Percentiles rank a stretch among this genome's conserved stretches.
phyloP scores from a whole-genome alignment of 306 rosid genomes.

The Macrotyloma uniflorum region DNA sequence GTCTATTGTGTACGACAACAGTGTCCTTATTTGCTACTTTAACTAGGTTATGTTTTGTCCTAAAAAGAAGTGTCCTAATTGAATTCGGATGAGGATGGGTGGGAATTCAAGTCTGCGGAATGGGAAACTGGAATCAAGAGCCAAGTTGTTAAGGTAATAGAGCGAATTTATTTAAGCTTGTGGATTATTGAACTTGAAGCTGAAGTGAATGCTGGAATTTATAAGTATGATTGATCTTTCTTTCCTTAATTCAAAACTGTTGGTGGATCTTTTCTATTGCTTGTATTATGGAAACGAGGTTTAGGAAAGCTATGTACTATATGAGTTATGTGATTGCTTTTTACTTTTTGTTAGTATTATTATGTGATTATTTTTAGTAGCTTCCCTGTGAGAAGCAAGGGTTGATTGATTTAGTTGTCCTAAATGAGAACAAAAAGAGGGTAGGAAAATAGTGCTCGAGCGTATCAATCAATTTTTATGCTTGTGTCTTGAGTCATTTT shows the following conservation, averaged over 20 bases:
- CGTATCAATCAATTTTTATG: constrained; percentile 41
- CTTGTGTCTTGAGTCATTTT: constrained; percentile 11
- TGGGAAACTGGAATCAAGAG: constrained; percentile 41
- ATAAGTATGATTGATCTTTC: background rate
- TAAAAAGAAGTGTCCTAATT: constrained; percentile 8
- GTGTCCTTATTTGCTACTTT: background rate
- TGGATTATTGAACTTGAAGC: background rate
- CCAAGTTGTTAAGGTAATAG: constrained; percentile 47
- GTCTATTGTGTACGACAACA: background rate
- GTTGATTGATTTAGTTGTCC: constrained; percentile 37
- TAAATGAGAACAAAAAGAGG: constrained; percentile 10
- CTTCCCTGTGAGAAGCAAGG: constrained; percentile 39
- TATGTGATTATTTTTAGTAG: background rate
- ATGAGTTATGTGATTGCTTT: background rate
- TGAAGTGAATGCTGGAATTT: constrained; percentile 11
- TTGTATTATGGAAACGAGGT: constrained; percentile 5
- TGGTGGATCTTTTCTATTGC: background rate
- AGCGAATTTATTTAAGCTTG: background rate
- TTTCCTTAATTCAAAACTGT: constrained; percentile 11
- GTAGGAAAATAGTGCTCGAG: constrained; percentile 41
- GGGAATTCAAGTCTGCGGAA: constrained; percentile 94
- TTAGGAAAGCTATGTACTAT: constrained; percentile 17
- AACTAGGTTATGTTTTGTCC: background rate
- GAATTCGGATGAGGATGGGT: constrained; percentile 64
- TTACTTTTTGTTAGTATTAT: background rate